Evolutionary conservation across 2,329 filamentous ascomycete species (phyloP), one percentile per base, ranked within the genome.

Genomic region (Fusarium sp.): DNA sequence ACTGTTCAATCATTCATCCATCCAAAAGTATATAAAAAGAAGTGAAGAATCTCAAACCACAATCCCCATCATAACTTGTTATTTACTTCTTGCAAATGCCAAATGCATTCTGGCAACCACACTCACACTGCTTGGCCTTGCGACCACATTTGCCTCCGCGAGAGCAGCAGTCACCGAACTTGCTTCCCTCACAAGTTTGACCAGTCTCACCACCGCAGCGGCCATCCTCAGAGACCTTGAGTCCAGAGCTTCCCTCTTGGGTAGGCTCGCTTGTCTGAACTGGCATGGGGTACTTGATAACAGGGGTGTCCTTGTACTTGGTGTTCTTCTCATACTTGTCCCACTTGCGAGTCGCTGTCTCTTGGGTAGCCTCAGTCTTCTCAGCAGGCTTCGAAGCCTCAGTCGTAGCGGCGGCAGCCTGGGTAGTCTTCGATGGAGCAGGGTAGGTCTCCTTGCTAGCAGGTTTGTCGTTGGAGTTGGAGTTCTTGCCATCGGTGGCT

Each of bases 101-200:
- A 68, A 81, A 83, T n/a, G 58, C 73, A 13, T 68, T 59, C 73
- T 83, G 79, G 72, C 82, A 84, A 18, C 80, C 80, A 42, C 77
- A 79, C 15, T 76, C 77, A 69, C 83, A 84, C 65, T 82, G 79
- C 35, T 77, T 74, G 38, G 74, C 76, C 68, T 79, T 80, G 45
- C 74, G 77, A 10, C 82, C 81, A 61, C 85, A 86, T 74, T 78
- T 80, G 52, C 82, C 77, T 68, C 77, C 76, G 61, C 74, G 77
- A 20, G 82, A 84, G 78, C 84, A 86, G 78, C 85, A 85, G 62
- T 81, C 73, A 5, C 84, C 84, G 61, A 81, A 84, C 14, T 70
- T 53, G 65, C 81, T 83, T n/a, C 83, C 83, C 41, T 78, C 71
- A 68, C 84, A 85, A 31, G 83, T 85, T 66, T 80, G 80, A 22